Base-by-base conservation (phyloP, 1,284 basidiomycete genomes). In the Ganoderma leucocontextum region DNA sequence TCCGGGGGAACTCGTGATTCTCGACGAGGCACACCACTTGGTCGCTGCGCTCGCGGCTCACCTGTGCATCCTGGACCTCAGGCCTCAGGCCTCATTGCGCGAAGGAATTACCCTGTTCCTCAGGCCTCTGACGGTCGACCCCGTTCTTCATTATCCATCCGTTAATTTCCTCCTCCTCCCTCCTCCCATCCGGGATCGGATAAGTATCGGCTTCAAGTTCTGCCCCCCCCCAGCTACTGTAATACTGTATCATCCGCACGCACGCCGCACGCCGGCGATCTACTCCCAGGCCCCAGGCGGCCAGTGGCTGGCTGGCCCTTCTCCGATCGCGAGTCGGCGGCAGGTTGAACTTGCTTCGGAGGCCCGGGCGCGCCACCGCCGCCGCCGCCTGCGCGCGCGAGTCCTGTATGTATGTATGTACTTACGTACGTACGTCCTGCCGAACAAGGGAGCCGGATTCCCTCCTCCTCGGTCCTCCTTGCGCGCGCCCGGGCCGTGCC, bases 331-430 rank as follows among this genome's bases (percentile, higher is more conserved):
- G n/a, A 29, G 29, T 29, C 29, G 29, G 29, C 29, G 29, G 29
- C 29, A 29, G 29, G 2, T 29, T 29, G 29, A n/a, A n/a, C n/a
- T 29, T 29, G 29, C 29, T 29, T 29, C 29, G 29, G 29, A 29
- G 29, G 47, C 47, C 22, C 47, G 47, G 47, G 47, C 47, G 47
- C 47, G 47, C 47, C 22, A 49, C 47, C 47, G 47, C 47, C 47
- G 47, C 47, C 47, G 47, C 47, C 47, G 47, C 47, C 47, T 49
- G 47, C 47, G 41, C 41, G 41, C 41, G 41, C 41, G 15, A 17
- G 41, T 6, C 4, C 41, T 29, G 41, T 19, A 19, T 19, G 29
- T n/a, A n/a, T n/a, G n/a, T n/a, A n/a, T n/a, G 29, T 29, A 29
- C 2, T 1, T 29, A 29, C 29, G 1, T 29, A 29, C 29, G 29